Base-by-base conservation (phyloP, 1,284 basidiomycete species). In the Lignosus rhinocerotis region DNA sequence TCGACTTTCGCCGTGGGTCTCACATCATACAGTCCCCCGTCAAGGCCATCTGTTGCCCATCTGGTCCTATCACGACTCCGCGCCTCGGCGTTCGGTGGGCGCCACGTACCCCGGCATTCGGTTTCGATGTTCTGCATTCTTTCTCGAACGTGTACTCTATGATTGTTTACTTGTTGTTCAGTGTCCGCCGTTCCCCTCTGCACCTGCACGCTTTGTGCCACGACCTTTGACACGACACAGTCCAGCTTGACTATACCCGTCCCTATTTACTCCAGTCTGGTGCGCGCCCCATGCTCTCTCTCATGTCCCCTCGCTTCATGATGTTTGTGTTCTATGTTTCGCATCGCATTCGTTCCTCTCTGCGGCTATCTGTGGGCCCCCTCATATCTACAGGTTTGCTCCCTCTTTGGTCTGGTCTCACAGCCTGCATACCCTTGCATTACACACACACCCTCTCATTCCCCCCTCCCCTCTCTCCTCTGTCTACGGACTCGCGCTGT, bases 211-310 rank as follows among this genome's bases (percentile, higher is more conserved):
- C 25, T n/a, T 16, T 39, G 39, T 25, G 31, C 6, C 39, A 51
- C 50, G 50, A 38, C 39, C 39, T 16, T 21, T 42, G 38, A 36
- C 38, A 51, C 49, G 49, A 51, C 17, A 41, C 50, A 39, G 42
- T 30, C 50, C 50, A 42, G 38, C 50, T 51, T 38, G 33, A 51
- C 50, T 41, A 51, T 51, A 51, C 50, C 50, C 50, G 16, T 48
- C 31, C 30, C 49, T n/a, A n/a, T n/a, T 25, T 16, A 42, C 32
- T 42, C 50, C 50, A 17, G 42, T 51, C 38, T 51, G 42, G 36
- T 21, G 50, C 42, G 39, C 30, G 36, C 36, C 16, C 30, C 36
- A 39, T 50, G 19, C 30, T 30, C 21, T 30, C 12, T 38, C 17
- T 11, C 11, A 4, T 34, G 31, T 34, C 7, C 32, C 19, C 16